Conservation (phyloP, 2,329 filamentous ascomycete species). For the Setomelanomma holmii region DNA sequence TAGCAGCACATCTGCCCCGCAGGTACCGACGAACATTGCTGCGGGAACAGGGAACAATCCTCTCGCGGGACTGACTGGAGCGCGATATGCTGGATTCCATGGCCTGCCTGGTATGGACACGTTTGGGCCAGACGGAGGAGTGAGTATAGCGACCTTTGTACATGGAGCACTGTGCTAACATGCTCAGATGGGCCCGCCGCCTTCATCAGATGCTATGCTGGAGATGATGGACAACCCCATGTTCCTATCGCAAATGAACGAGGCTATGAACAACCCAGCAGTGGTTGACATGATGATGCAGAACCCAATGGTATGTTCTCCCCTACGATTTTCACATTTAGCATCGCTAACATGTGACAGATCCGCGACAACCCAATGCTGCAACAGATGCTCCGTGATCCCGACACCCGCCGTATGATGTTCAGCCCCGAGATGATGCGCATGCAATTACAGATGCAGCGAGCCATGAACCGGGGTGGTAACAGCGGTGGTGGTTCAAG, state of each 20-base stretch:
- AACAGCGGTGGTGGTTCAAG: conserved; percentile 58
- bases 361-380: conserved; percentile 90
- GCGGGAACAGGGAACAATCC: conserved; percentile 83
- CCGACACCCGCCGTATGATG: conserved; percentile 89
- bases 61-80: conserved; percentile 87
- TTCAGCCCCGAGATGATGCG: conserved; percentile 86
- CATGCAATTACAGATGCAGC: conserved; percentile 82
- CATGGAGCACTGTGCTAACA: conserved; percentile 23
- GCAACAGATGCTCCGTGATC: conserved; percentile 85
- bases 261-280: conserved; percentile 92
- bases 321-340: not conserved
- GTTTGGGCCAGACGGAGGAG: conserved; percentile 93
- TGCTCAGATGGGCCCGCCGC: conserved; percentile 87
- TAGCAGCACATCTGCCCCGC: conserved; percentile 61
- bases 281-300: conserved; percentile 81
- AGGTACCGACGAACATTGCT: conserved; percentile 78
- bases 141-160: conserved; percentile 58
- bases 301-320: conserved; percentile 59
- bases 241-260: conserved; percentile 86
- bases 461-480: conserved; percentile 62
- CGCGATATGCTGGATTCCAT: conserved; percentile 90
- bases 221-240: conserved; percentile 88
- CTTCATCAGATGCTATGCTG: conserved; percentile 79
- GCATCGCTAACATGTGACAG: conserved; percentile 25
- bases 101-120: conserved; percentile 85